Evolutionary conservation across 2,329 filamentous ascomycete species (phyloP).

Genomic region (Epichloe typhina): DNA sequence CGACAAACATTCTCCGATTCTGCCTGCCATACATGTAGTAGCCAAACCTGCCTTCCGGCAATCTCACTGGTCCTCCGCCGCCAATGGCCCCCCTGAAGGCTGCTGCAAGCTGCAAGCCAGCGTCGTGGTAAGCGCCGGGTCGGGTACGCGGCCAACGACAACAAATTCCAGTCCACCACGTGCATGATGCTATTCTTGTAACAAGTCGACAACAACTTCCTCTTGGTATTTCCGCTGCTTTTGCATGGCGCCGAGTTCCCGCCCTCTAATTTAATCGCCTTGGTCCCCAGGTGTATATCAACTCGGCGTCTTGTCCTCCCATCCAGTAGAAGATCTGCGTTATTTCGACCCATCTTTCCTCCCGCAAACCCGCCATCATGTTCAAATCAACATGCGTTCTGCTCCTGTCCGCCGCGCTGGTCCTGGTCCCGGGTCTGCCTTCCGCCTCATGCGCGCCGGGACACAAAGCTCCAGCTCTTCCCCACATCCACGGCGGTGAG

Average conservation of each 20-base stretch:
- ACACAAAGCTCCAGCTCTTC: slow-evolving; percentile 2
- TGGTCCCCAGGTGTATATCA: slow-evolving; percentile 5
- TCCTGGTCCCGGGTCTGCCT: slow-evolving; percentile 18
- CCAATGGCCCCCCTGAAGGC: neutral
- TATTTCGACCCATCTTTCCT: too few species aligned
- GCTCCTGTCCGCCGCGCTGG: slow-evolving; percentile 21
- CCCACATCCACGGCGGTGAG: slow-evolving; percentile 2
- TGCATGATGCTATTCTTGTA: slow-evolving; percentile 9
- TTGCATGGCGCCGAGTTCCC: neutral
- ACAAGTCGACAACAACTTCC: neutral
- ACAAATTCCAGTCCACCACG: neutral
- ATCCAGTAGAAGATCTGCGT: neutral
- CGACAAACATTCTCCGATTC: neutral
- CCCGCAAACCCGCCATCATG: slow-evolving; percentile 13
- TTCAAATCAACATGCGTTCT: slow-evolving; percentile 20
- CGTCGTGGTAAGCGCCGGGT: slow-evolving; percentile 12
- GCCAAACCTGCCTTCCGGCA: neutral
- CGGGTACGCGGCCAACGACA: slow-evolving; percentile 10
- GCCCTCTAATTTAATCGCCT: neutral
- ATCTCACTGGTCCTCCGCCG: neutral
- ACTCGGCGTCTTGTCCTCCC: slow-evolving; percentile 5
- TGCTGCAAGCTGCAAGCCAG: slow-evolving; percentile 13
- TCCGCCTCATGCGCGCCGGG: slow-evolving; percentile 9
- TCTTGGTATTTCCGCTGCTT: neutral
- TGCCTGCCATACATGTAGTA: neutral